phyloP scores from a whole-genome alignment of 2,329 filamentous ascomycete species.

The Cytospora piceae region DNA sequence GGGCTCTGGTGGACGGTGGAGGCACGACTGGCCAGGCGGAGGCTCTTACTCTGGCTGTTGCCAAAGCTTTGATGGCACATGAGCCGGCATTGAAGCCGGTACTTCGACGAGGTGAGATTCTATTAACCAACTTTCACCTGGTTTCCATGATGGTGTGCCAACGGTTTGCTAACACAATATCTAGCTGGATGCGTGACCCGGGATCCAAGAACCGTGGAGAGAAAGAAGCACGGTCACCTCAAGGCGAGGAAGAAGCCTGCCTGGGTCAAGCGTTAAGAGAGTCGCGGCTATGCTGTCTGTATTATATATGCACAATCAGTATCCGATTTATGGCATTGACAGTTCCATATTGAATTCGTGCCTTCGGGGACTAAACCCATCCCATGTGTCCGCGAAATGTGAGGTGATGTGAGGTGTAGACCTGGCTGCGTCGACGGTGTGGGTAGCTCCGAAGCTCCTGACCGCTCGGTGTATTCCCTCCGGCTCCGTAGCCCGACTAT shows the following conservation, averaged over 20 bases:
- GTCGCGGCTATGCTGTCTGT: not conserved
- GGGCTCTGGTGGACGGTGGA: constrained; percentile 81
- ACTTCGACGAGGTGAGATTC: constrained; percentile 78
- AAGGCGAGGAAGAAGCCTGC: constrained; percentile 98
- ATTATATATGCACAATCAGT: constrained; percentile 7
- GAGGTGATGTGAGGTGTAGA: constrained; percentile 15
- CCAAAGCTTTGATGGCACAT: constrained; percentile 85
- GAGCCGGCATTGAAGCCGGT: constrained; percentile 90
- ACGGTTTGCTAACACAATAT: constrained; percentile 31
- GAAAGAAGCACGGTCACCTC: constrained; percentile 94
- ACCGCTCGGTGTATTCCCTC: constrained; percentile 31
- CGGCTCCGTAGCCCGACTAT: constrained; percentile 42
- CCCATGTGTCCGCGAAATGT: constrained; percentile 4
- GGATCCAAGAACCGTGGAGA: constrained; percentile 89
- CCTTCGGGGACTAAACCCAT: constrained; percentile 1
- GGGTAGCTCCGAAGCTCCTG: not conserved
- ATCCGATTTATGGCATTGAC: constrained; percentile 7
- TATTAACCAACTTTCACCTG: constrained; percentile 12
- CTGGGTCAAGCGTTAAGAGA: constrained; percentile 84
- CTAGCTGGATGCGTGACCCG: constrained; percentile 90
- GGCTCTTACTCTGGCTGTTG: constrained; percentile 86
- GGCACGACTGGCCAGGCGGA: constrained; percentile 96
- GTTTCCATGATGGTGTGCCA: not conserved
- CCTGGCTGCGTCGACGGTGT: constrained; percentile 1
- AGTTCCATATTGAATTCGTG: constrained; percentile 5